phyloP scores from a whole-genome alignment of 2,329 filamentous ascomycete species.

The Bipolaris zeicola region DNA sequence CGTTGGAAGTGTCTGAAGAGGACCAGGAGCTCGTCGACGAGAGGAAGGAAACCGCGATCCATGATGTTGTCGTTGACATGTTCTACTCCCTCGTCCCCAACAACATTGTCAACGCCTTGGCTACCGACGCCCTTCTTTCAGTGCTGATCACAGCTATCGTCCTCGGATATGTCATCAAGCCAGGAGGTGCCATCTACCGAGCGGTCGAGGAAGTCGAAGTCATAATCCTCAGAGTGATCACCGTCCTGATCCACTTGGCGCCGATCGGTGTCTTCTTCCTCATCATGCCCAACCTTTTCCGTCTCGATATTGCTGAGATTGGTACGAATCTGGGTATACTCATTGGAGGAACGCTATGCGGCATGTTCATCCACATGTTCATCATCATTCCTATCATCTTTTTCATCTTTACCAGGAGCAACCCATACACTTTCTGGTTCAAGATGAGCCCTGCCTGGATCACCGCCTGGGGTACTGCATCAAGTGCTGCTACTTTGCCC shows the following conservation, averaged over 20 bases:
- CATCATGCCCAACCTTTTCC: conserved; percentile 59
- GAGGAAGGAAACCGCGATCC: conserved; percentile 42
- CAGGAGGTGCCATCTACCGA: conserved; percentile 50
- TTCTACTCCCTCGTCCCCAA: conserved; percentile 57
- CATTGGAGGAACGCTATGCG: conserved; percentile 55
- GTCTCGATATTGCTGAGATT: conserved; percentile 55
- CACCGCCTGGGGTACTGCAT: conserved; percentile 61
- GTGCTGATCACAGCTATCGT: conserved; percentile 56
- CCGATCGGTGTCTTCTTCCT: conserved; percentile 61
- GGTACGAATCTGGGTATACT: conserved; percentile 58
- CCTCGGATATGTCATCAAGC: conserved; percentile 55
- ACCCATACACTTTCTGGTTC: conserved; percentile 57
- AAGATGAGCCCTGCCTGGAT: conserved; percentile 59
- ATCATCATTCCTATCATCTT: conserved; percentile 52
- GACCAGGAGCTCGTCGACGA: conserved; percentile 46
- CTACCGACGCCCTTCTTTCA: conserved; percentile 54
- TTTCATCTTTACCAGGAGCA: conserved; percentile 46
- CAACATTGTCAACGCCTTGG: conserved; percentile 57
- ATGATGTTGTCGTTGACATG: conserved; percentile 56
- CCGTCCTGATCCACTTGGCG: conserved; percentile 56
- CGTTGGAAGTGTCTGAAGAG: conserved; percentile 40
- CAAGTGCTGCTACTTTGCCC: conserved; percentile 59
- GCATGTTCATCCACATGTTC: conserved; percentile 57
- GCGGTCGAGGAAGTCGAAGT: conserved; percentile 56
- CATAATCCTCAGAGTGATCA: conserved; percentile 56